Evolutionary conservation across 78 protist species (phyloP), one percentile per base, ranked within the genome.

Genomic region (Planoprotostelium fungivorum): DNA sequence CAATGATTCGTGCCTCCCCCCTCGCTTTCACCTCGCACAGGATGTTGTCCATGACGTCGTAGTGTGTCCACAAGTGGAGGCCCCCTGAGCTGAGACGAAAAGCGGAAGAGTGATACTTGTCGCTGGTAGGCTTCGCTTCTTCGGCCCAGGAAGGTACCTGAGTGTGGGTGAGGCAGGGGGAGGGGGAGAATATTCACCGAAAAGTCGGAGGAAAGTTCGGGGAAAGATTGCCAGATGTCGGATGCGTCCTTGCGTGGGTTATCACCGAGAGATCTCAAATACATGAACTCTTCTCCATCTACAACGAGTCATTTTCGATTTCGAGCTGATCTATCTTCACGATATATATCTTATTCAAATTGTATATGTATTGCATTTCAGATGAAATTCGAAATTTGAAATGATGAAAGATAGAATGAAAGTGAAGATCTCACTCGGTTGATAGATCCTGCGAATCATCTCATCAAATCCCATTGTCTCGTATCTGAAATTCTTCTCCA

Each of bases 21-120:
- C n/a, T n/a, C n/a, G n/a, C n/a, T n/a, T n/a, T n/a, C 37, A 88
- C 90, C 73, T 51, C 73, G 73, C 73, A 51, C 73, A 89, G 73
- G 25, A 89, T 38, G 9, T 89, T 89, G 87, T 89, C 91, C 87
- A 83, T 84, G 36, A 89, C 29, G 87, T 89, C 91, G 84, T 89
- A 89, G 38, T 89, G 91, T 38, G 91, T 89, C 88, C 87, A 89
- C 88, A 89, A 0, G 5, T 37, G 91, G 34, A 89, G 34, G 36
- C 84, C 88, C 0, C 37, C 37, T 1, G 88, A 84, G 84, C 88
- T 37, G 87, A 89, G 34, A 0, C 91, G 86, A 29, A 84, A 1
- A 29, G 37, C 5, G 38, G 38, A 37, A 37, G 87, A 85, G 16
- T 85, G 37, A 37, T 37, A 85, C 16, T 16, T 85, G n/a, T 35